Base-by-base conservation (phyloP, 768 basidiomycete species). In the Pseudohyphozyma bogoriensis region DNA sequence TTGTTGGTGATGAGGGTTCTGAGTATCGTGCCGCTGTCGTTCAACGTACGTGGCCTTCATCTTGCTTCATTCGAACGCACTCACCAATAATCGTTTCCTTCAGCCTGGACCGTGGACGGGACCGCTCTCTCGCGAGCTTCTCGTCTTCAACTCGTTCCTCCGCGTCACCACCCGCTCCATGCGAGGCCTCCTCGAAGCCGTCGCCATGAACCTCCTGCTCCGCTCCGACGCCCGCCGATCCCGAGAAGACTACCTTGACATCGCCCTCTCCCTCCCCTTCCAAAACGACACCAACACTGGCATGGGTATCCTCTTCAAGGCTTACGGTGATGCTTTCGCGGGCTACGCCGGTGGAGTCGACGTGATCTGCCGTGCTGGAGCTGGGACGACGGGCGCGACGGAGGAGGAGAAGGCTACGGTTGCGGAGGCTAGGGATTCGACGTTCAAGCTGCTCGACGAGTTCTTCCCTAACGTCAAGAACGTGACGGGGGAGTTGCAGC, bases 91-190 rank as follows among this genome's bases (percentile, higher is more conserved):
- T 55, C 49, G 18, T 20, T 36, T 6, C 44, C 8, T 9, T 1
- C 71, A 95, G 90, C 62, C 88, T 37, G 86, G 85, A 73, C 82
- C 87, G 66, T 99, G 95, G 95, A 86, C 85, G 42, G 95, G 93
- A 31, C 95, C 95, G 44, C 78, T 99, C 51, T 96, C 93, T 68
- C 86, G 95, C 62, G 93, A 97, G 74, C 78, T 99, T 61, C 79
- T 99, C 52, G 91, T 95, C 62, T 99, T 97, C 81, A 99, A 99
- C 78, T 90, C 91, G 51, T 97, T 97, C 73, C 84, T 95, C 70
- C 85, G 89, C 54, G 87, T 89, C 53, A 78, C 97, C 63, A 87
- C 89, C 58, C 85, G 91, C 60, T 87, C 91, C 32, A 79, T 97
- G 60, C 83, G 95, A 64, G 86, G 86, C 59, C 78, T 97, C 67